phyloP scores from a whole-genome alignment of 192 early-diverging fungal species.

The Gryganskiella cystojenkinii region DNA sequence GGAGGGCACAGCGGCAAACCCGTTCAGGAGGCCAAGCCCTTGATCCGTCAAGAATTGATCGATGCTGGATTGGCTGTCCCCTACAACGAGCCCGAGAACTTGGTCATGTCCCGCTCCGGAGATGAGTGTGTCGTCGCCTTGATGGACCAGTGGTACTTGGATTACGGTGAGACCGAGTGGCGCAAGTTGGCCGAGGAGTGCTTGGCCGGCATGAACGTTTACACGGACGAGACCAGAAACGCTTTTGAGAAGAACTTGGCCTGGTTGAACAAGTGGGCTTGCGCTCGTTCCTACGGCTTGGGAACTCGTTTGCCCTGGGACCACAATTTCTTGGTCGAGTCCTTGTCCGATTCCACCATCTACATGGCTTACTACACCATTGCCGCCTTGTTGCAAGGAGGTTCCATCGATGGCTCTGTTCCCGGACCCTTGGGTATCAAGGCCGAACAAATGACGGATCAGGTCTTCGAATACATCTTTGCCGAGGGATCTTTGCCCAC shows the following conservation, averaged over 20 bases:
- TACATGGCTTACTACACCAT: slow-evolving; percentile 99
- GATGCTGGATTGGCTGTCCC: slow-evolving; percentile 77
- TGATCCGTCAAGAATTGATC: slow-evolving; percentile 83
- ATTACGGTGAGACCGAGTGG: slow-evolving; percentile 95
- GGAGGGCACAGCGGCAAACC: slow-evolving; percentile 85
- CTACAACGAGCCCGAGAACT: slow-evolving; percentile 95
- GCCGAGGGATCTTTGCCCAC: slow-evolving; percentile 69
- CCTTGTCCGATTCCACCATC: slow-evolving; percentile 97
- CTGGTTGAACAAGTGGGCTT: slow-evolving; percentile 98
- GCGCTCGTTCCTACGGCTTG: slow-evolving; percentile 93
- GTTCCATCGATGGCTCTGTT: slow-evolving; percentile 84
- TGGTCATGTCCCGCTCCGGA: slow-evolving; percentile 92
- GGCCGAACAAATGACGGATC: slow-evolving; percentile 90
- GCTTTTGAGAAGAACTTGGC: slow-evolving; percentile 87
- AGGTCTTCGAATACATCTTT: slow-evolving; percentile 94
- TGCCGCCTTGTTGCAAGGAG: slow-evolving; percentile 88
- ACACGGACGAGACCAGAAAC: slow-evolving; percentile 83
- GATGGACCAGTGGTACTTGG: slow-evolving; percentile 98
- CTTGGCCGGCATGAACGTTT: slow-evolving; percentile 84
- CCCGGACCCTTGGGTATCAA: slow-evolving; percentile 81
- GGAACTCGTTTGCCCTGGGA: slow-evolving; percentile 97
- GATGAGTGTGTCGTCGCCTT: slow-evolving; percentile 98
- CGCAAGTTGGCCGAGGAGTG: slow-evolving; percentile 78
- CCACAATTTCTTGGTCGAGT: slow-evolving; percentile 91
- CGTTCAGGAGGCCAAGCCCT: slow-evolving; percentile 91